Conservation (phyloP, 495 filamentous ascomycete species). For the Aspergillus affinis region DNA sequence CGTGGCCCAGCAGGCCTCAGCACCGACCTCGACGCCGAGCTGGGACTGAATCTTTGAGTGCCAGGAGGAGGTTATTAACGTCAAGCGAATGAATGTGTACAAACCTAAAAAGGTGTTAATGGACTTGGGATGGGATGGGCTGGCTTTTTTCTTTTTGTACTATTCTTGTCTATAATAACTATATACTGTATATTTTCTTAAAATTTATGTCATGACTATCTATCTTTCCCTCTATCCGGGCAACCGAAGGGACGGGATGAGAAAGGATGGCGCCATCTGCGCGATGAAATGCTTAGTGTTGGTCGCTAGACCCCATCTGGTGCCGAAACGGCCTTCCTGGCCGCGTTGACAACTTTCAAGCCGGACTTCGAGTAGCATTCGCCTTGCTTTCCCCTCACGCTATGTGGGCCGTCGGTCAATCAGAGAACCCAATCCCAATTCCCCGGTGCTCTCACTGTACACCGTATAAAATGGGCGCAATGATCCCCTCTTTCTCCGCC, state of each 20-base stretch:
- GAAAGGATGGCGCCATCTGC: neutral
- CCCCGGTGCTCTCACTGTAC: no score
- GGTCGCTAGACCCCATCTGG: neutral
- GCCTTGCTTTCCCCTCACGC: conserved; percentile 7
- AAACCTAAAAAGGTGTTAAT: neutral
- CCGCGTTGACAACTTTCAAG: neutral
- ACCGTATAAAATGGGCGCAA: conserved; percentile 2
- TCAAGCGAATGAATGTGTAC: neutral
- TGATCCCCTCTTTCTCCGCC: neutral
- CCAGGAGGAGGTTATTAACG: conserved; percentile 3
- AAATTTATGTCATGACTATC: neutral
- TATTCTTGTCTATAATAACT: neutral
- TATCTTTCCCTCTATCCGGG: neutral
- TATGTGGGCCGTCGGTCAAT: conserved; percentile 8
- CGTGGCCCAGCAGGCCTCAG: conserved; percentile 6
- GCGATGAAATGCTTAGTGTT: neutral
- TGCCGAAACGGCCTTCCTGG: conserved; percentile 2
- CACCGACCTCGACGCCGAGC: conserved; percentile 32
- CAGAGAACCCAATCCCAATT: neutral
- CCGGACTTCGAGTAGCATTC: neutral
- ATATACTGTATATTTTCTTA: neutral
- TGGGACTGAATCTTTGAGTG: conserved; percentile 30
- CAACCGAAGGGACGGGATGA: neutral
- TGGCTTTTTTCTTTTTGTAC: neutral
- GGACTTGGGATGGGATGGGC: neutral